Evolutionary conservation across 2,329 filamentous ascomycete genomes (phyloP).

Genomic region (Fusarium sp.): DNA sequence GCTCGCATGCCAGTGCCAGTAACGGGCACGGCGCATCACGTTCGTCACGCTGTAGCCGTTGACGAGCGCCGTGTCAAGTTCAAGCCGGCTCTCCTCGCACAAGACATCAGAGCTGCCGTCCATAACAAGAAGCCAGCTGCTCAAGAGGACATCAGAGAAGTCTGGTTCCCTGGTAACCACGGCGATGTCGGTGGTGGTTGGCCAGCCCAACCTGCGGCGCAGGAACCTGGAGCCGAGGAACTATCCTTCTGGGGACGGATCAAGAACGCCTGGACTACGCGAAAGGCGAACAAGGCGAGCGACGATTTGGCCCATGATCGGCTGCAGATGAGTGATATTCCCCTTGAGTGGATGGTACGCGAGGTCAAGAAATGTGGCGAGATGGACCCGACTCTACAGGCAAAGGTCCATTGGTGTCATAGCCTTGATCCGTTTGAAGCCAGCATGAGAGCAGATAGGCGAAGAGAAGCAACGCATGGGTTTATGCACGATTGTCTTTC

Average conservation of each 20-base stretch:
- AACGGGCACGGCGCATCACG: constrained; percentile 53
- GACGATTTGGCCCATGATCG: constrained; percentile 46
- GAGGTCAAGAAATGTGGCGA: constrained; percentile 55
- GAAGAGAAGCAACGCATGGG: constrained; percentile 46
- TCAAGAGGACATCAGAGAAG: constrained; percentile 56
- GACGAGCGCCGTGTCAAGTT: constrained; percentile 65
- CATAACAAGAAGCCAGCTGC: constrained; percentile 27
- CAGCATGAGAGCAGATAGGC: constrained; percentile 41
- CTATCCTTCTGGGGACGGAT: constrained; percentile 49
- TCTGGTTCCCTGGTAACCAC: constrained; percentile 65
- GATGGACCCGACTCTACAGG: constrained; percentile 36
- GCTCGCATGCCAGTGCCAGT: constrained; percentile 51
- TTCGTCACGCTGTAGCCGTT: constrained; percentile 62
- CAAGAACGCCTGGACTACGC: constrained; percentile 50
- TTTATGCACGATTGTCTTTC: constrained; percentile 52
- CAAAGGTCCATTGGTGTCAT: constrained; percentile 50
- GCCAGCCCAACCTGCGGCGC: constrained; percentile 43
- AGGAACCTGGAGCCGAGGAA: constrained; percentile 37
- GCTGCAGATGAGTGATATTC: constrained; percentile 59
- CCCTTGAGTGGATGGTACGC: constrained; percentile 62
- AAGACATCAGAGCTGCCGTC: constrained; percentile 48
- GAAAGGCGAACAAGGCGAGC: constrained; percentile 46
- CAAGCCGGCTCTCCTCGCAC: constrained; percentile 58
- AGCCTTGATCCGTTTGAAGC: constrained; percentile 47
- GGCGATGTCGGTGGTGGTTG: constrained; percentile 64